phyloP scores from a whole-genome alignment of 1,139 yeast species.

The Eremothecium sinecaudum region DNA sequence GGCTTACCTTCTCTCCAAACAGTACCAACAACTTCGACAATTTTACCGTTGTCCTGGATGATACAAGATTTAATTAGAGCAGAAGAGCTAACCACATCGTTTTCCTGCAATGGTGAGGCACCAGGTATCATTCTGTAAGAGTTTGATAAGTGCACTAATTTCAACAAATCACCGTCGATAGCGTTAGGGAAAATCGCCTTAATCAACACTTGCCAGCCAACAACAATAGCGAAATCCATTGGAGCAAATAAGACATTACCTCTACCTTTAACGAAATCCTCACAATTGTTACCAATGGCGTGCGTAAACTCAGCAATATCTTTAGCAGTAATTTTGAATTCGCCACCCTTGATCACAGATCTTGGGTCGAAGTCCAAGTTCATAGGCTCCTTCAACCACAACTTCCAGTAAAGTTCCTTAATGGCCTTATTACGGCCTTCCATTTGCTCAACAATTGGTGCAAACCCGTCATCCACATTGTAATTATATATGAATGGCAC shows the following conservation, averaged over 20 bases:
- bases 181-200: slow-evolving; percentile 93
- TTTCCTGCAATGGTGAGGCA: slow-evolving; percentile 80
- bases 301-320: slow-evolving; percentile 89
- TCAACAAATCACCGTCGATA: slow-evolving; percentile 92
- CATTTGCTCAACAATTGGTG: slow-evolving; percentile 87
- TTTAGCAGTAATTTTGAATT: slow-evolving; percentile 59
- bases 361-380: slow-evolving; percentile 57
- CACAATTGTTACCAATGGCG: slow-evolving; percentile 95
- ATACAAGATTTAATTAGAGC: slow-evolving; percentile 85
- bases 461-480: slow-evolving; percentile 80
- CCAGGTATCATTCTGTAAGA: slow-evolving; percentile 92
- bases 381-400: slow-evolving; percentile 83
- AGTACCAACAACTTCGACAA: slow-evolving; percentile 92
- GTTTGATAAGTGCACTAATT: slow-evolving; percentile 88
- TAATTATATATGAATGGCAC: slow-evolving; percentile 72
- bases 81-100: slow-evolving; percentile 71
- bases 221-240: slow-evolving; percentile 97
- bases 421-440: slow-evolving; percentile 86
- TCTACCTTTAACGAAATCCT: slow-evolving; percentile 83
- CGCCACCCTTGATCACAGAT: slow-evolving; percentile 58
- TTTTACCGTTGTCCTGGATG: slow-evolving; percentile 87
- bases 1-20: slow-evolving; percentile 66
- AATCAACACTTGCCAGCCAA: slow-evolving; percentile 97
- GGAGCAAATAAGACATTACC: slow-evolving; percentile 87
- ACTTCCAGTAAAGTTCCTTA: slow-evolving; percentile 92